Base-by-base conservation (phyloP, 2,329 filamentous ascomycete genomes). In the Xylaria digitata region DNA sequence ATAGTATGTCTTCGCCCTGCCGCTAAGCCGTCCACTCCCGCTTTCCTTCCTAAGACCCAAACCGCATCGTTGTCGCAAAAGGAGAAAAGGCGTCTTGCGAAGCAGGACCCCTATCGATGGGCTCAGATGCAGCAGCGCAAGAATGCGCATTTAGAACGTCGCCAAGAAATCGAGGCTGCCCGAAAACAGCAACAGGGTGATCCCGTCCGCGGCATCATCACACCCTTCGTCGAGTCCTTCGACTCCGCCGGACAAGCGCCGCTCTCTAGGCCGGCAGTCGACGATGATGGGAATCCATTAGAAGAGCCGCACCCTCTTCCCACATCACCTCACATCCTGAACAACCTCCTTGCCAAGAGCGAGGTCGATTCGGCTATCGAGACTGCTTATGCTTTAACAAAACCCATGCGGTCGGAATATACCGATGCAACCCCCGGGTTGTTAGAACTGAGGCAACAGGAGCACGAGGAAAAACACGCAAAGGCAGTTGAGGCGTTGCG, bases 91-190 rank as follows among this genome's bases (percentile, higher is more conserved):
- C 86, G 87, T 67, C 85, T 87, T 69, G 87, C 86, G 66, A 89
- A 91, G 77, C 87, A 88, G 76, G 93, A 98, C 74, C 94, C 94
- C 0, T 97, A 96, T 77, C 85, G 90, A 66, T 87, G 91, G 80
- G 91, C 91, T 2, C 93, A 96, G 80, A 90, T 92, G 37, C 88
- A 91, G 75, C 92, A 94, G 77, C 90, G 93, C 69, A 97, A 95
- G 80, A 89, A 91, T 11, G 92, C 91, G 71, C 97, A 97, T 77
- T 78, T 95, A 52, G 87, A 91, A 75, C 89, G 93, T 58, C 93
- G 91, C 75, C 84, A 87, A 69, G 88, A 89, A 69, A 86, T 98
- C 62, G 80, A 88, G 67, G 82, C 87, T 70, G 83, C 89, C 76
- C 89, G 92, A 66, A 84, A 87, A 65, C 84, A 84, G 53, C 84